phyloP scores from a whole-genome alignment of 805 yeast species.

The Tetrapisispora namnaoensis region DNA sequence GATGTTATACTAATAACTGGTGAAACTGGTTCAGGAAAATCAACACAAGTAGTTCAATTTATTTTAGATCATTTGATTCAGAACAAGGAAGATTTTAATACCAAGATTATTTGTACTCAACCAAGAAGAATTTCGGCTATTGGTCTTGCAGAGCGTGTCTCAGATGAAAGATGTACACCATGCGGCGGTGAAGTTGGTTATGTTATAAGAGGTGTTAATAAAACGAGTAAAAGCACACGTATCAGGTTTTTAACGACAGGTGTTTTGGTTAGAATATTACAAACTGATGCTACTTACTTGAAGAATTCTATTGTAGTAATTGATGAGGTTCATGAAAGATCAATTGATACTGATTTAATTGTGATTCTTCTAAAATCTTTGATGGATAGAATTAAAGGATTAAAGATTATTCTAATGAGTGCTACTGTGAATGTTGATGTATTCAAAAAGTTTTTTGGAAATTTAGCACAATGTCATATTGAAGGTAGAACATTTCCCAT shows the following conservation, averaged over 20 bases:
- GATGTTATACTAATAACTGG: constrained; percentile 78
- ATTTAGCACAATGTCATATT: constrained; percentile 62
- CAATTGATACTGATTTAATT: constrained; percentile 81
- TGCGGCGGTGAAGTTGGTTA: constrained; percentile 70
- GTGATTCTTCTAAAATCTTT: constrained; percentile 65
- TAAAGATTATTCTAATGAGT: constrained; percentile 79
- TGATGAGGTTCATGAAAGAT: constrained; percentile 96
- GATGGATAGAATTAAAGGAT: constrained; percentile 34
- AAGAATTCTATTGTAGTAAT: constrained; percentile 57
- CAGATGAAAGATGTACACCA: constrained; percentile 56
- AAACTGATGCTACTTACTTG: constrained; percentile 37
- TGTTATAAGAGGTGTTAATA: constrained; percentile 82
- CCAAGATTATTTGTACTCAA: constrained; percentile 77
- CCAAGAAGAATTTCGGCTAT: constrained; percentile 94
- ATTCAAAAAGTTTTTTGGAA: constrained; percentile 57
- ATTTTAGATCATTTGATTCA: constrained; percentile 56
- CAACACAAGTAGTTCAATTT: constrained; percentile 90
- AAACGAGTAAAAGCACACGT: constrained; percentile 49
- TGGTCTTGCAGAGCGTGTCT: constrained; percentile 86
- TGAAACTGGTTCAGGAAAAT: constrained; percentile 96
- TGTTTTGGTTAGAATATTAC: constrained; percentile 78
- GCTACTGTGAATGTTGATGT: constrained; percentile 75
- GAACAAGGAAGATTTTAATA: constrained; percentile 37
- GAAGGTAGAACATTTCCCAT: constrained; percentile 94
- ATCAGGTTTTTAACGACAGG: constrained; percentile 90